Conservation (phyloP, 208 protist genomes). For the Trypanosoma congolense region DNA sequence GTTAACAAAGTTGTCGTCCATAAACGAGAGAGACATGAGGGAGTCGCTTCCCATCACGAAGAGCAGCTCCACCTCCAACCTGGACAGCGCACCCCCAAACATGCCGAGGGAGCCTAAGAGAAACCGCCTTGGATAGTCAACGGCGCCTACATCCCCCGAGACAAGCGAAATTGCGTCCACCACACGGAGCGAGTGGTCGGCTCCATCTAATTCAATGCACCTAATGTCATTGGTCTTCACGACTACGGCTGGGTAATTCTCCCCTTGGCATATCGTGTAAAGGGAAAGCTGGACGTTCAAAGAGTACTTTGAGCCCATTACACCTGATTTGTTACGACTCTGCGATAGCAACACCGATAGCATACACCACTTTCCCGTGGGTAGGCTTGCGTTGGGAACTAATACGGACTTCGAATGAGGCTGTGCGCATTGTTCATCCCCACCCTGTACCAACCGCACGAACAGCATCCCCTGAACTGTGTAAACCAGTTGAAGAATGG, state of each 20-base stretch:
- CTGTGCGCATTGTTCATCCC: background rate
- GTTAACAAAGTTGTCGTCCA: conserved; percentile 22
- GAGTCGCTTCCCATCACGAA: conserved; percentile 29
- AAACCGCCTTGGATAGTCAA: conserved; percentile 10
- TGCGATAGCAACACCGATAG: conserved; percentile 10
- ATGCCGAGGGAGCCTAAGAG: conserved; percentile 21
- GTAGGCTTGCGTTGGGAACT: conserved; percentile 6
- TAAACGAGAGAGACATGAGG: conserved; percentile 22
- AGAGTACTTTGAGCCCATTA: conserved; percentile 6
- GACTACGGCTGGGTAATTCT: background rate
- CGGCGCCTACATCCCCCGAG: background rate
- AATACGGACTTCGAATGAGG: conserved; percentile 10
- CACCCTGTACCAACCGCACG: conserved; percentile 2
- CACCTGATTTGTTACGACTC: background rate
- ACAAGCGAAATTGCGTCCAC: conserved; percentile 13
- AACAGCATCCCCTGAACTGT: conserved; percentile 8
- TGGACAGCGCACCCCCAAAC: conserved; percentile 15
- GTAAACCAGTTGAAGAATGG: conserved; percentile 4
- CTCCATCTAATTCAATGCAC: conserved; percentile 6
- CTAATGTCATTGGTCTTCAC: conserved; percentile 6
- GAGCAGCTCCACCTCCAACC: conserved; percentile 15
- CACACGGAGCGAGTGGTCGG: conserved; percentile 8
- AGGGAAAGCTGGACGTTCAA: conserved; percentile 13
- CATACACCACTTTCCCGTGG: conserved; percentile 22
- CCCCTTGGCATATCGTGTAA: background rate